Evolutionary conservation across 306 rosid genomes (phyloP), one percentile per base, ranked within the genome.

Genomic region (Lathyrus aphaca): DNA sequence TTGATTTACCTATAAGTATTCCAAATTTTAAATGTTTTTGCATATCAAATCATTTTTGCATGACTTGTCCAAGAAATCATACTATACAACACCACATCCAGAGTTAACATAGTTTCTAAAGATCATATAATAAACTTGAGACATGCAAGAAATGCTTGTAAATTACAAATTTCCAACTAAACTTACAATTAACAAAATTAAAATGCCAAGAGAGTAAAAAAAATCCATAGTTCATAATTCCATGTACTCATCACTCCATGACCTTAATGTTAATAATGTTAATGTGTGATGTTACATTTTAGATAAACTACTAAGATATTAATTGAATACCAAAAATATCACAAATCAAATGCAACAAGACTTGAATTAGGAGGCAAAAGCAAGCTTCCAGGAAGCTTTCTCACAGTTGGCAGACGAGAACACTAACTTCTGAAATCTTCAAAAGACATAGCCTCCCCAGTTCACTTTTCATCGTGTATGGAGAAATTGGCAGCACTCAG

Each of bases 361-460:
- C 98, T 97, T 69, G 87, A 72, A 70, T 81, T 86, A 53, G 95
- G 89, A 10, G 88, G 82, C 78, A 78, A 79, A 80, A 94, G 74
- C 78, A 94, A 79, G 86, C 90, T 76, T 65, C 96, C 97, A 74
- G 90, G 96, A 77, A 85, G 84, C 86, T 90, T 90, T 84, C 80
- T 88, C 69, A 78, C 79, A 38, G 91, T 80, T 23, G 98, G 97
- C 43, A 90, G 56, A 74, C 75, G 85, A 68, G 84, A 37, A 64
- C 89, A 87, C 98, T 96, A 94, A 75, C 79, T 81, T 83, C 76
- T 85, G 86, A 86, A 94, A 80, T 94, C 91, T 81, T 85, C 89
- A 51, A 85, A 83, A 73, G 98, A 81, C 87, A 90, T 77, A 56
- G 74, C 68, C 68, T 81, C 80, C 71, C 79, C 83, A 0, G 72